A percentile compares a stretch with the other conserved stretches of the same genome.
Evolutionary conservation across 1,139 yeast species (phyloP).

Genomic region (Candida glucosophila): DNA sequence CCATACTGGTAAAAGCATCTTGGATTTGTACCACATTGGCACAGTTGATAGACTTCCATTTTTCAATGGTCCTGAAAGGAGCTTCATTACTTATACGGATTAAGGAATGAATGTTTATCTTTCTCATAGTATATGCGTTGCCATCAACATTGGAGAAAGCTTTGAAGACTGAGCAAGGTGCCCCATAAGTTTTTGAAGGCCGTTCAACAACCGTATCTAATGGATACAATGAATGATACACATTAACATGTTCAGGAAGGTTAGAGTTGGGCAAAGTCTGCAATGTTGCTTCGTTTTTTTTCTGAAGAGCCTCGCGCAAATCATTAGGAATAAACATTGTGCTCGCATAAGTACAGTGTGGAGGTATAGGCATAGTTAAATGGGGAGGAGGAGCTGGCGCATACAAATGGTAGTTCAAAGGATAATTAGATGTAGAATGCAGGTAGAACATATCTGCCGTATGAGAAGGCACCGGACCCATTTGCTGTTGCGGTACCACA

Average conservation of each 20-base stretch:
- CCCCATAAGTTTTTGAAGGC: constrained; percentile 48
- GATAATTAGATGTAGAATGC: constrained; percentile 27
- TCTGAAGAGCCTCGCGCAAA: constrained; percentile 62
- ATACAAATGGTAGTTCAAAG: constrained; percentile 79
- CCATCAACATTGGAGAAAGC: constrained; percentile 79
- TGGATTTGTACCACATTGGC: constrained; percentile 60
- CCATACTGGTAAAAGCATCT: constrained; percentile 83
- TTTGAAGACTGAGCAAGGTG: constrained; percentile 61
- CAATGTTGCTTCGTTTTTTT: constrained; percentile 73
- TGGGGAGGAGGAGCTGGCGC: constrained; percentile 87
- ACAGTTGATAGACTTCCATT: constrained; percentile 38
- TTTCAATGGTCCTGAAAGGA: constrained; percentile 30
- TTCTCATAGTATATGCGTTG: constrained; percentile 62
- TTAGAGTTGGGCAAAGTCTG: constrained; percentile 55
- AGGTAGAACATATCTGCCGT: constrained; percentile 13
- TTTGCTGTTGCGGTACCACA: constrained; percentile 4
- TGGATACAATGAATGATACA: constrained; percentile 81
- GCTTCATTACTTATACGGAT: constrained; percentile 51
- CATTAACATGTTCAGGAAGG: constrained; percentile 70
- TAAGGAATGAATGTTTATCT: constrained; percentile 44
- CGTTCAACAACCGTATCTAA: constrained; percentile 55
- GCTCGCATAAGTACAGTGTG: constrained; percentile 63
- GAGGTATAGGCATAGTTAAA: constrained; percentile 46
- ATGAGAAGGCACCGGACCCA: constrained; percentile 5
- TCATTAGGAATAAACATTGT: constrained; percentile 67